Evolutionary conservation across 306 rosid genomes (phyloP).

Genomic region (Trifolium pratense): DNA sequence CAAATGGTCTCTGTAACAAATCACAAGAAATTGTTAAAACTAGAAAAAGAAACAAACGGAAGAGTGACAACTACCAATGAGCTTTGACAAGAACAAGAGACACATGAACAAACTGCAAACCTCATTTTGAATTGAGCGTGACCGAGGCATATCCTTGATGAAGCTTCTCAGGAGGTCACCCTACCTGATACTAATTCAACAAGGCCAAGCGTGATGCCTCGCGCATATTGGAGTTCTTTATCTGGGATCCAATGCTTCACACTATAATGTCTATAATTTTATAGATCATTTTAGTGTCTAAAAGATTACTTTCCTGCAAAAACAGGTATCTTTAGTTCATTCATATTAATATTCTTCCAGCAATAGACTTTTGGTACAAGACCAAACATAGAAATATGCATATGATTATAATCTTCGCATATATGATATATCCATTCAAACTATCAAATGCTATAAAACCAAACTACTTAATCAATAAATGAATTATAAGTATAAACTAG

Average conservation of each 20-base stretch:
- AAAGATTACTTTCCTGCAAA: constrained; percentile 68
- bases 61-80: too few species aligned
- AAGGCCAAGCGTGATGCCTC: constrained; percentile 67
- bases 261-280: constrained; percentile 17
- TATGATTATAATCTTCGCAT: background rate
- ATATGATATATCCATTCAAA: background rate
- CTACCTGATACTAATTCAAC: constrained; percentile 94
- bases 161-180: constrained; percentile 99
- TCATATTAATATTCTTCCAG: background rate
- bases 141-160: constrained; percentile 78
- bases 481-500: background rate
- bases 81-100: constrained; percentile 18
- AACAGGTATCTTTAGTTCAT: constrained; percentile 43
- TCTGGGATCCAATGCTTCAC: constrained; percentile 60
- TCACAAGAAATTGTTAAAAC: constrained; percentile 1
- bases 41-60: background rate
- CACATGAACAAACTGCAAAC: constrained; percentile 56
- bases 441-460: background rate
- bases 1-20: constrained; percentile 69
- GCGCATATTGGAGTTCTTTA: constrained; percentile 91
- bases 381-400: background rate
- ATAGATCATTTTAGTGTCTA: constrained; percentile 41
- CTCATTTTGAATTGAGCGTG: constrained; percentile 63
- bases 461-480: background rate
- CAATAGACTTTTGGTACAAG: background rate